Percentiles rank a stretch among this genome's conserved stretches.
Evolutionary conservation across 495 filamentous ascomycete species (phyloP).

Genomic region (Penicillium ochrochloron): DNA sequence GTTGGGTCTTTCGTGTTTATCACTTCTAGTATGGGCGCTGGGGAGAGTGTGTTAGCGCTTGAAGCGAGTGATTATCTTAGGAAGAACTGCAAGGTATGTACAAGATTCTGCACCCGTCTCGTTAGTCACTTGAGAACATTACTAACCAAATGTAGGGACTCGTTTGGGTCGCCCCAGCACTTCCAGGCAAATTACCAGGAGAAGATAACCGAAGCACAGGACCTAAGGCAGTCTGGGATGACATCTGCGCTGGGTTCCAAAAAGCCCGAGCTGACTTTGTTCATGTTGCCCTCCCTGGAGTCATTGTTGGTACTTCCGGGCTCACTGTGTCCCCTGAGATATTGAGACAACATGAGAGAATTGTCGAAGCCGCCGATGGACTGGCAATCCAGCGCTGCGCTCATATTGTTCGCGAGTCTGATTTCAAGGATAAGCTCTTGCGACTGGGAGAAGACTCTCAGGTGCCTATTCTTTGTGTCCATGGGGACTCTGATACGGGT

Average conservation of each 20-base stretch:
- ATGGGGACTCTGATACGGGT: slow-evolving; percentile 4
- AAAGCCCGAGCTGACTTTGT: not conserved
- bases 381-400: slow-evolving; percentile 21
- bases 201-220: not conserved
- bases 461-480: slow-evolving; percentile 6
- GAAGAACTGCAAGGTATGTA: slow-evolving; percentile 16
- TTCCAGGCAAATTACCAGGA: not conserved
- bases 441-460: not conserved
- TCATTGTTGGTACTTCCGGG: not conserved
- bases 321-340: not conserved
- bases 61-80: slow-evolving; percentile 9
- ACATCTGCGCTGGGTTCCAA: not conserved
- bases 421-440: slow-evolving; percentile 17
- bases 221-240: slow-evolving; percentile 8
- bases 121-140: not conserved
- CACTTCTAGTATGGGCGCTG: slow-evolving; percentile 31
- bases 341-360: slow-evolving; percentile 14
- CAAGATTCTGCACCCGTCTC: not conserved
- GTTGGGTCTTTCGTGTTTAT: slow-evolving; percentile 27
- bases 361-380: slow-evolving; percentile 16
- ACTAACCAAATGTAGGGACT: not conserved
- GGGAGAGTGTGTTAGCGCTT: slow-evolving; percentile 25
- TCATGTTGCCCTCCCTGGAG: slow-evolving; percentile 3
- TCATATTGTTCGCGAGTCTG: slow-evolving; percentile 6
- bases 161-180: not conserved